Percentiles rank a stretch among this genome's conserved stretches.
phyloP scores from a whole-genome alignment of 2,329 filamentous ascomycete genomes.

The Decorospora gaudefroyi region DNA sequence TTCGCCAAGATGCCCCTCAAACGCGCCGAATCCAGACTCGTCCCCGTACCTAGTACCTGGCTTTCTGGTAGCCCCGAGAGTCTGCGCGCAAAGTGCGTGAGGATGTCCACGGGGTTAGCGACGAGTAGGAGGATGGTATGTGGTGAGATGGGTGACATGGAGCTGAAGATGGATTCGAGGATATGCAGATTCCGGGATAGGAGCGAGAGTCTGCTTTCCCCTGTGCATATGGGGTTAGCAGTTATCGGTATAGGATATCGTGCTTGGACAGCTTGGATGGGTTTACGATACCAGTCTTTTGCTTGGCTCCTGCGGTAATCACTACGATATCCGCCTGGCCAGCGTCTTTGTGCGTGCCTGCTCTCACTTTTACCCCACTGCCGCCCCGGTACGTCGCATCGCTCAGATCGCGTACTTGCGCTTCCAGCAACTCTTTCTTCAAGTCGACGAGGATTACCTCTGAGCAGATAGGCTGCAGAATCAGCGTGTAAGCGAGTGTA shows the following conservation, averaged over 20 bases:
- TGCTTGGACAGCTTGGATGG: too few species aligned
- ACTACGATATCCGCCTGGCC: slow-evolving; percentile 60
- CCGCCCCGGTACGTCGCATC: slow-evolving; percentile 56
- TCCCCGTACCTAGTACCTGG: slow-evolving; percentile 60
- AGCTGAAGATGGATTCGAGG: slow-evolving; percentile 53
- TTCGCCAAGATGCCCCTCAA: slow-evolving; percentile 53
- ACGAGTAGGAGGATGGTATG: slow-evolving; percentile 58
- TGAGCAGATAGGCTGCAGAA: slow-evolving; percentile 55
- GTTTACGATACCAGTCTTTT: slow-evolving; percentile 52
- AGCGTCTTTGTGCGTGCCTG: slow-evolving; percentile 55
- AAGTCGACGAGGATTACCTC: slow-evolving; percentile 61
- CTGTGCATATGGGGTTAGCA: too few species aligned
- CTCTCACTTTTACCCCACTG: slow-evolving; percentile 51
- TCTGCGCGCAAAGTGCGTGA: slow-evolving; percentile 57
- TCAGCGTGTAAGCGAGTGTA: slow-evolving; percentile 57
- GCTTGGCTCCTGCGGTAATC: slow-evolving; percentile 60
- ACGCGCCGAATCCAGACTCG: slow-evolving; percentile 58
- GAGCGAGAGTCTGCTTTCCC: slow-evolving; percentile 54
- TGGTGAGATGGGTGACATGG: slow-evolving; percentile 55
- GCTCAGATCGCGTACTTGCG: slow-evolving; percentile 58
- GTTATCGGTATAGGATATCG: too few species aligned
- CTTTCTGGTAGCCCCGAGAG: slow-evolving; percentile 54
- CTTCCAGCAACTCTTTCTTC: slow-evolving; percentile 53
- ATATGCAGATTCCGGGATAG: slow-evolving; percentile 57
- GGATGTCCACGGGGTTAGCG: slow-evolving; percentile 60